Evolutionary conservation across 495 filamentous ascomycete genomes (phyloP), one percentile per base, ranked within the genome.

Genomic region (Cudoniella acicularis): DNA sequence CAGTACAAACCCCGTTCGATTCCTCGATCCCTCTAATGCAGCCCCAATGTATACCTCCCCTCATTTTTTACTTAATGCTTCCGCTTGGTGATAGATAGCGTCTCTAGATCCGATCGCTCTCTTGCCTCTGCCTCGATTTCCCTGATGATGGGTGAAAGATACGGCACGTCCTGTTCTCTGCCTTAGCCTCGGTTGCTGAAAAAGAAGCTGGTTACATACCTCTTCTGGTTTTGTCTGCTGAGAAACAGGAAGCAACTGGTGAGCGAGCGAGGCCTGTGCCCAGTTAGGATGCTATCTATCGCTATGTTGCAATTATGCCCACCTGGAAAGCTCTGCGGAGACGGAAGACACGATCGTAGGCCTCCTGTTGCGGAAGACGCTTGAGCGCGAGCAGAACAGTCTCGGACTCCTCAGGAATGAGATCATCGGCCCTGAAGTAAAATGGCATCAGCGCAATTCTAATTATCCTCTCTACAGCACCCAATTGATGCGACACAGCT

Each of bases 331-430:
- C 95, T 72, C 94, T 85, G 72, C 94, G 88, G 73, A 98, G 84
- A 69, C 94, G 91, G 85, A 89, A 98, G 70, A 97, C 85, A 75
- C 94, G 93, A 80, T 98, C 94, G 76, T 98, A 98, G 66, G 85
- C 81, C 68, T 90, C 90, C 82, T 95, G 92, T 62, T 88, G 81
- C 40, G 90, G 83, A 45, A 98, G 87, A 73, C 94, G 91, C 82
- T 88, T 87, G 71, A 98, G 81, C 53, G 94, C 94, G 63, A 84
- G 78, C 72, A 92, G 85, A 67, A 98, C 92, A 25, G 73, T 73
- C 65, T 93, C 90, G 81, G 77, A 84, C 77, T 98, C 95, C 71
- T 98, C 95, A 67, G 83, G 79, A 72, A 97, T 90, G 71, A 98
- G 72, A 70, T 98, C 94, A 76, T 98, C 94, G 81, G 84, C 80